Evolutionary conservation across 345 rosid genomes (phyloP).

Genomic region (Eucalyptus dawsonii): DNA sequence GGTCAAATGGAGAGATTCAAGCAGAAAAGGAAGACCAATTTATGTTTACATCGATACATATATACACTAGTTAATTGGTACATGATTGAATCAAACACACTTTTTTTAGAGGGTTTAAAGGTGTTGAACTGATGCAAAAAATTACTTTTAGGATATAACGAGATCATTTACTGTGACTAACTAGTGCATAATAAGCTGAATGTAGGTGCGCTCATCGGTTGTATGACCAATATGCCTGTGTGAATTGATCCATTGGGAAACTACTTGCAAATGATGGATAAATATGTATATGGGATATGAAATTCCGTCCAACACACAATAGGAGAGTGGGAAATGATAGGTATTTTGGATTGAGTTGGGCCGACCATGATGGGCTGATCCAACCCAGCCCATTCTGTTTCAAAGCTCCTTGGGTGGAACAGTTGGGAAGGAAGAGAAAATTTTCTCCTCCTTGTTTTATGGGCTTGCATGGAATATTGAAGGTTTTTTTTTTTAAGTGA

Average conservation of each 20-base stretch:
- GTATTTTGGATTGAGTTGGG: neutral
- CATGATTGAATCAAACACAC: neutral
- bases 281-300: neutral
- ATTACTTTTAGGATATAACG: neutral
- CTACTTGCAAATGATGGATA: neutral
- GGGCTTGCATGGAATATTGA: neutral
- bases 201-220: neutral
- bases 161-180: neutral
- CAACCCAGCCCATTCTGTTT: neutral
- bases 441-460: neutral
- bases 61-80: neutral
- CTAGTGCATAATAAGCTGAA: neutral
- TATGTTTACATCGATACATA: neutral
- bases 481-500: neutral
- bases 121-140: neutral
- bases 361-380: neutral
- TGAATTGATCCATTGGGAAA: neutral
- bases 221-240: neutral
- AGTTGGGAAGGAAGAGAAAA: neutral
- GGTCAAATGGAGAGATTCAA: neutral
- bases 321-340: neutral
- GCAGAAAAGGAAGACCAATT: neutral
- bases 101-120: neutral
- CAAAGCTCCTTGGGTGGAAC: neutral
- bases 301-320: neutral